Evolutionary conservation across 176 grass and related monocot genomes (phyloP).

Genomic region (Carex myosuroides): DNA sequence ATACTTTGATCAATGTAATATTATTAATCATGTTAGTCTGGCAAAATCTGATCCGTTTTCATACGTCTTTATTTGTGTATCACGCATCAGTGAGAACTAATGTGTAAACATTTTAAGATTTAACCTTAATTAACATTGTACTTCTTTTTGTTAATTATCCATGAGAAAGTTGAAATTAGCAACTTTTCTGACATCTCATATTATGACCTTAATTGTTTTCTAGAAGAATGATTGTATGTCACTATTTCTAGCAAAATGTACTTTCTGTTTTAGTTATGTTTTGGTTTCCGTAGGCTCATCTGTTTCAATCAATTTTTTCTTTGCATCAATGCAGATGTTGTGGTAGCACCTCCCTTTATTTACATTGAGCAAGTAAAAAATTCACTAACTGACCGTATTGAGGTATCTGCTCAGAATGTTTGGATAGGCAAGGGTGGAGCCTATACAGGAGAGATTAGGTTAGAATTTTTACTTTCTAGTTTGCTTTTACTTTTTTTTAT

Average conservation of each 20-base stretch:
- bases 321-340: conserved; percentile 72
- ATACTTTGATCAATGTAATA: background rate
- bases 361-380: conserved; percentile 88
- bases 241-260: conserved; percentile 5
- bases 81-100: background rate
- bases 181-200: background rate
- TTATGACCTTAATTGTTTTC: conserved; percentile 1
- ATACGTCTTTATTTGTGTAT: background rate
- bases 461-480: conserved; percentile 5
- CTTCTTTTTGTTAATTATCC: background rate
- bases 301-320: background rate
- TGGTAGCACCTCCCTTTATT: conserved; percentile 82
- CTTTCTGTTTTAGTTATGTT: background rate
- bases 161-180: background rate
- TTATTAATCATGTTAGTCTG: background rate
- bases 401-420: conserved; percentile 81
- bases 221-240: background rate
- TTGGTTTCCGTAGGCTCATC: background rate
- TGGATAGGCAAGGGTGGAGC: conserved; percentile 97
- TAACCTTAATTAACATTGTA: background rate
- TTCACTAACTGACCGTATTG: conserved; percentile 60
- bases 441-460: conserved; percentile 98
- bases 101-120: background rate
- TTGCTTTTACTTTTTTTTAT: background rate
- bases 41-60: background rate